Base-by-base conservation (phyloP, 257 asterid genomes). In the Forsythia suspensa region DNA sequence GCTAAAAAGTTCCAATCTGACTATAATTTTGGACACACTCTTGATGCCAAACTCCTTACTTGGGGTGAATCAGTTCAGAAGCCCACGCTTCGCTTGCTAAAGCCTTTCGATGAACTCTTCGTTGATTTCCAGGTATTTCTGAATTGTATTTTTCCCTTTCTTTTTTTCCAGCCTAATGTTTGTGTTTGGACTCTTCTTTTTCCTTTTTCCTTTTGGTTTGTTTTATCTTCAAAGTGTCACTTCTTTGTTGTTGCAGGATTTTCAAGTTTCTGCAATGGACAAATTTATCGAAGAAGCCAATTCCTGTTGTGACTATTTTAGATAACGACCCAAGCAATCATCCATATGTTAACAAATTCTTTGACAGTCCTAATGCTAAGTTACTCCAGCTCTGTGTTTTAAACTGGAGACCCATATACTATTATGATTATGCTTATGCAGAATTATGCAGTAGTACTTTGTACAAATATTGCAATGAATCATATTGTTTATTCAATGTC, bases 101-200 rank as follows among this genome's bases (percentile, higher is more conserved):
- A 94, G 91, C 97, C 97, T 75, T 94, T 94, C 40, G 98, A 94
- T 84, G 96, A 89, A 79, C 83, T 85, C 36, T 65, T 90, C 74
- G 92, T 87, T 38, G 97, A 94, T 82, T 82, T 74, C 41, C 86
- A 94, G 92, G 98, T 91, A 83, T 69, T 75, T 37, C 48, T 42
- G 1, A 16, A 8, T 16, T 69, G 38, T 65, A 8, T 63, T 24
- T 61, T 4, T 1, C 18, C 59, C 57, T 37, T 48, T n/a, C 69
- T 29, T 42, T 63, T 8, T 73, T 1, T 18, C 63, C 63, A 16
- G 8, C 18, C 59, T 75, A 34, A 6, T 46, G 1, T 73, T 18
- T 52, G 16, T 8, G 5, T 52, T 77, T 46, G 63, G 16, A 42
- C 71, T 46, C 40, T 18, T 59, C 39, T 42, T 11, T 65, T 75